Base-by-base conservation (phyloP, 345 rosid genomes). In the Microthlaspi erraticum region DNA sequence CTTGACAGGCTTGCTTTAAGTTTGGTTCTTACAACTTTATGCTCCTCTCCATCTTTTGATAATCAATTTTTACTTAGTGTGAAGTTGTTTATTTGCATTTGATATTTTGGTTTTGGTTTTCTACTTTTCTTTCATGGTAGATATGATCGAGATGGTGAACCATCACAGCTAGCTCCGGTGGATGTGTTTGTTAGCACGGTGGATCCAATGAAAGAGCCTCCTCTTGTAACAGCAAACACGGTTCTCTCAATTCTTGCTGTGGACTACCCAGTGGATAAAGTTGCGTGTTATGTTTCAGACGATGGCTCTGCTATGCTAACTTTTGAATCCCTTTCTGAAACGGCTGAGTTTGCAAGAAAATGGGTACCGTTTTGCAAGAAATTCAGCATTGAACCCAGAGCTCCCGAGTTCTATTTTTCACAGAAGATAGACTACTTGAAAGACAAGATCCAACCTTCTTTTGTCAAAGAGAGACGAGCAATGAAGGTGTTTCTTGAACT, bases 291-390 rank as follows among this genome's bases (percentile, higher is more conserved):
- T 78, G 97, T 94, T 62, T 94, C 99, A 32, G 99, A 91, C 64
- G 97, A 94, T 83, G 99, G 99, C 72, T 91, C 99, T 16, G 96
- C 99, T 56, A 94, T 94, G 96, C 76, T 94, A 66, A 89, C 99
- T 34, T 94, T 94, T 77, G 97, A 94, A 84, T 75, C 93, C 75
- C 93, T 91, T 68, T 94, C 97, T 72, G 97, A 91, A 83, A 94
- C 97, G 13, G 95, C 97, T 0, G 99, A 94, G 78, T 94, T 94
- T 72, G 97, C 99, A 49, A 89, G 83, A 84, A 91, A 91, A 78
- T 94, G 97, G 99, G 99, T 93, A 41, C 98, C 98, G 1, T 93
- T 93, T 62, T 93, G 98, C 84, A 91, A 91, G 90, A 93, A 93
- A 74, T 94, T 87, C 77, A 83, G 66, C 76, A 91, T 93, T 68